Evolutionary conservation across 768 basidiomycete species (phyloP).

Genomic region (Pleurotus tuoliensis): DNA sequence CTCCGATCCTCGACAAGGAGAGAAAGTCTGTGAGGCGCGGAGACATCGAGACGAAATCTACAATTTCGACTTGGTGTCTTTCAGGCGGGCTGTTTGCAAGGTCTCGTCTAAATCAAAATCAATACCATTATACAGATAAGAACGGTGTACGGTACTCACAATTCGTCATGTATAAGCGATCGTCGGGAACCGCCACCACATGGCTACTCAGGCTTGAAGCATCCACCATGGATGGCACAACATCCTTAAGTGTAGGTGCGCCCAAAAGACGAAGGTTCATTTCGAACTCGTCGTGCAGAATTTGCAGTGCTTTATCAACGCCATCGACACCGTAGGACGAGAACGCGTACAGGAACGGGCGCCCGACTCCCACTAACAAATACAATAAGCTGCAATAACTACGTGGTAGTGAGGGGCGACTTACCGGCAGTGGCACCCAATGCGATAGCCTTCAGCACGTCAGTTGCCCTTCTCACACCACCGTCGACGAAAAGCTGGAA

Average conservation of each 20-base stretch:
- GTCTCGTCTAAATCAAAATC: slow-evolving; percentile 31
- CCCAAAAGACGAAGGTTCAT: slow-evolving; percentile 96
- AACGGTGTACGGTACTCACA: slow-evolving; percentile 49
- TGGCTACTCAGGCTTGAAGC: slow-evolving; percentile 66
- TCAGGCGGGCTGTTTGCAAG: slow-evolving; percentile 38
- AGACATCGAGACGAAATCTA: slow-evolving; percentile 9
- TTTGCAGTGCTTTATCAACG: slow-evolving; percentile 77
- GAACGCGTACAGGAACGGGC: slow-evolving; percentile 87
- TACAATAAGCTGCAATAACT: background rate
- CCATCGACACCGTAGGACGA: slow-evolving; percentile 88
- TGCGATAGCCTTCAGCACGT: slow-evolving; percentile 85
- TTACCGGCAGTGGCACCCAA: slow-evolving; percentile 84
- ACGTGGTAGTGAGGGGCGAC: slow-evolving; percentile 7
- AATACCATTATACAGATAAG: too few relatives aligned
- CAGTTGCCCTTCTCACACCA: slow-evolving; percentile 89
- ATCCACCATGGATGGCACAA: slow-evolving; percentile 90
- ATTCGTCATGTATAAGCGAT: slow-evolving; percentile 73
- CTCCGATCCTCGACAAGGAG: too few relatives aligned
- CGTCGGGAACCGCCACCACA: slow-evolving; percentile 62
- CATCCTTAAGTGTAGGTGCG: slow-evolving; percentile 71
- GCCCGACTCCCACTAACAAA: slow-evolving; percentile 67
- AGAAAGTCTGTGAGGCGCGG: too few relatives aligned
- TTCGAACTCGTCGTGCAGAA: slow-evolving; percentile 89
- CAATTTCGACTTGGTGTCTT: slow-evolving; percentile 34
- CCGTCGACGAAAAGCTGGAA: slow-evolving; percentile 92